A percentile compares a stretch with the other conserved stretches of the same genome.
phyloP scores from a whole-genome alignment of 345 rosid genomes.

The Hibiscus mutabilis region DNA sequence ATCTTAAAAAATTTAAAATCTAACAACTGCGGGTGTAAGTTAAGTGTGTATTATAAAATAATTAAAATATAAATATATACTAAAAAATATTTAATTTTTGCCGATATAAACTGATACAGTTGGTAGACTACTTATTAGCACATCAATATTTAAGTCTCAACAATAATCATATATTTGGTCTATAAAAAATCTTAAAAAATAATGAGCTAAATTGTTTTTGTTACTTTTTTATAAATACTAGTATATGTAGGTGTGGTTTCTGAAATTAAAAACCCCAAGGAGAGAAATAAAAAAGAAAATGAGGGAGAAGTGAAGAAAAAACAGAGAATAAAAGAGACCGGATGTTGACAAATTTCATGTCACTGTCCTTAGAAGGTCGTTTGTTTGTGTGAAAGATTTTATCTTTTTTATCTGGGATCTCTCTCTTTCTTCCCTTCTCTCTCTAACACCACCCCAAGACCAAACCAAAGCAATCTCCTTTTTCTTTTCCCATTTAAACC shows the following conservation, averaged over 20 bases:
- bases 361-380: constrained; percentile 15
- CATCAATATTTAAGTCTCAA: no score
- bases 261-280: constrained; percentile 4
- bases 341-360: constrained; percentile 58
- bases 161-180: no score
- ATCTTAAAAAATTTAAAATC: no score
- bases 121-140: no score
- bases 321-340: constrained; percentile 88
- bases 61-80: no score
- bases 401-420: constrained; percentile 59
- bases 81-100: no score
- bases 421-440: constrained; percentile 18
- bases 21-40: no score
- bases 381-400: constrained; percentile 69
- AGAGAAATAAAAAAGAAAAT: background rate
- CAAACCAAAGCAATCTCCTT: constrained; percentile 8
- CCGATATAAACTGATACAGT: no score
- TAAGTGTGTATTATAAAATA: no score
- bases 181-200: no score
- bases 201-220: no score
- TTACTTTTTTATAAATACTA: no score
- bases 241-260: background rate
- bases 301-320: constrained; percentile 31
- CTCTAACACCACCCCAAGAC: constrained; percentile 24
- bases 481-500: constrained; percentile 25